phyloP scores from a whole-genome alignment of 2,329 filamentous ascomycete genomes.

The Phialophora expanda region DNA sequence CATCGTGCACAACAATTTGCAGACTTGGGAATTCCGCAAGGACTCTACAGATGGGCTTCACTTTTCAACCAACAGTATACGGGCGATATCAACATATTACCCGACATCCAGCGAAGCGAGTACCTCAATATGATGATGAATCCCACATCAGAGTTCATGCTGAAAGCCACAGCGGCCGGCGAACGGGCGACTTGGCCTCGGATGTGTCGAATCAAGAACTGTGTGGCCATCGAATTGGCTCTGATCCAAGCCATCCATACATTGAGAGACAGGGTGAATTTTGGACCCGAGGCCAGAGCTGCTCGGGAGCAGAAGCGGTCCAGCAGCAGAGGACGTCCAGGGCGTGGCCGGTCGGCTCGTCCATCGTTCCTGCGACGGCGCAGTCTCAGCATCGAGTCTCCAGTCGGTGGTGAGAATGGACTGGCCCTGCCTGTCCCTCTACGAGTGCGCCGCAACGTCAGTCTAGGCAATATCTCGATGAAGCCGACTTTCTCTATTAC shows the following conservation, averaged over 20 bases:
- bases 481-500: conserved; percentile 22
- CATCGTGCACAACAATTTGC: conserved; percentile 80
- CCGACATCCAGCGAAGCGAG: conserved; percentile 74
- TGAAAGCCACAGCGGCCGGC: conserved; percentile 74
- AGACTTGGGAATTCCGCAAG: conserved; percentile 79
- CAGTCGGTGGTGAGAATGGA: conserved; percentile 16
- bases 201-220: conserved; percentile 80
- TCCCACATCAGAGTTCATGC: conserved; percentile 85
- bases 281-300: conserved; percentile 35
- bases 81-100: conserved; percentile 92
- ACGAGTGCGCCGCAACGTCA: conserved; percentile 33
- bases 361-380: conserved; percentile 31
- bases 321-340: conserved; percentile 26
- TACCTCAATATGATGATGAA: conserved; percentile 80
- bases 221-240: conserved; percentile 85
- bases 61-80: conserved; percentile 90
- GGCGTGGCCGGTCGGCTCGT: conserved; percentile 31
- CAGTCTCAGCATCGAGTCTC: conserved; percentile 33
- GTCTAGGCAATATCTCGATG: conserved; percentile 29
- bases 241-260: conserved; percentile 54
- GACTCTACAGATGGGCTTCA: conserved; percentile 76
- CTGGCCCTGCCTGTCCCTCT: conserved; percentile 9
- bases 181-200: conserved; percentile 93
- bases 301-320: conserved; percentile 31
- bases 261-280: conserved; percentile 32